Evolutionary conservation across 768 basidiomycete genomes (phyloP).

Genomic region (Podaxis mareebaensis): DNA sequence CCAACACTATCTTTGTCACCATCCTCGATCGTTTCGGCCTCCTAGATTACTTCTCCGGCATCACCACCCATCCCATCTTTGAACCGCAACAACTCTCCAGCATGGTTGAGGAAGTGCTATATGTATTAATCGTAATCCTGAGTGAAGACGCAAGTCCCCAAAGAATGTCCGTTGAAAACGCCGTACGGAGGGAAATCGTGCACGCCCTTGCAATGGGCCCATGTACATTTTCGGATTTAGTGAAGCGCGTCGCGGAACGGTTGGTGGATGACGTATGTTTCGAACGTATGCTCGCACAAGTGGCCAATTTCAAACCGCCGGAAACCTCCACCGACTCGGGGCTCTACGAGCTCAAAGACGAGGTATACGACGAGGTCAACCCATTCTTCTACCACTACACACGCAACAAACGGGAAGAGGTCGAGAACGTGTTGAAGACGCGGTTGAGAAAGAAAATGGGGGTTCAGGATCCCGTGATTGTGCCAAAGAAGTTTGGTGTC

Average conservation of each 20-base stretch:
- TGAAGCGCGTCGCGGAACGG: conserved; percentile 88
- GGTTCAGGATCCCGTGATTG: conserved; percentile 65
- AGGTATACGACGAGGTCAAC: conserved; percentile 83
- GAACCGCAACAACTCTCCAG: conserved; percentile 71
- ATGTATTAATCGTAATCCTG: conserved; percentile 83
- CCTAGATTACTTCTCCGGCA: conserved; percentile 74
- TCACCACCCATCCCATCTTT: conserved; percentile 54
- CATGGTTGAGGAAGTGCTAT: conserved; percentile 86
- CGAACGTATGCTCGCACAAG: conserved; percentile 72
- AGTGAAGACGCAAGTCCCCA: conserved; percentile 79
- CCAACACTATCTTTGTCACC: conserved; percentile 76
- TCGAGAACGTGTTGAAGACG: conserved; percentile 71
- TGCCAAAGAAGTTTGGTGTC: conserved; percentile 71
- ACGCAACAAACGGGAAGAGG: conserved; percentile 91
- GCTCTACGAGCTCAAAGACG: conserved; percentile 86
- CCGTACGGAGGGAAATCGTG: conserved; percentile 82
- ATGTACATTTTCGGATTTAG: conserved; percentile 87
- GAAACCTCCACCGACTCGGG: conserved; percentile 80
- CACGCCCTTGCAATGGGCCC: conserved; percentile 90
- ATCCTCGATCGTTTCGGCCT: conserved; percentile 92
- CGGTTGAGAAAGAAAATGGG: conserved; percentile 63
- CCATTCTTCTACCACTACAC: conserved; percentile 97
- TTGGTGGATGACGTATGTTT: conserved; percentile 84
- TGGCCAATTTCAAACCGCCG: conserved; percentile 82
- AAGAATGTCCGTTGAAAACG: conserved; percentile 59